Conservation (phyloP, 176 grass and related monocot genomes). For the Otatea glauca region DNA sequence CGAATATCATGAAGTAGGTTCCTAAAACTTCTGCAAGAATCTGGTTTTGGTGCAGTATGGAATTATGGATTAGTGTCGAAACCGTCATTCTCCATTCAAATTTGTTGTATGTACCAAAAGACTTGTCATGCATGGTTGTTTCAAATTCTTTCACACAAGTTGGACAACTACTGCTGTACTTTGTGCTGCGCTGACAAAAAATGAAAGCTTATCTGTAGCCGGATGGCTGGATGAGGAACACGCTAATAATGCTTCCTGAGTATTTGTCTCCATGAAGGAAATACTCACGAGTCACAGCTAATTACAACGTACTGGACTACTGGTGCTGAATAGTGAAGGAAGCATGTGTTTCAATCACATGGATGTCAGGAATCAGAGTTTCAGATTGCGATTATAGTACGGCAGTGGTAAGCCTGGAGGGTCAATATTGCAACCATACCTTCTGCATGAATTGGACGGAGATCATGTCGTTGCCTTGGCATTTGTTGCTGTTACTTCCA, state of each 20-base stretch:
- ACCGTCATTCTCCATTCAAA: neutral
- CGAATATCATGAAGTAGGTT: conserved; percentile 92
- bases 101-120: neutral
- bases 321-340: neutral
- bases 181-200: neutral
- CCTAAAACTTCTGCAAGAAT: conserved; percentile 71
- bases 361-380: neutral
- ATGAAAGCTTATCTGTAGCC: neutral
- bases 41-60: conserved; percentile 17
- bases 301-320: neutral
- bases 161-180: neutral
- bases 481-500: neutral
- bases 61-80: neutral
- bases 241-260: neutral
- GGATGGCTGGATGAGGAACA: neutral
- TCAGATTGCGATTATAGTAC: neutral
- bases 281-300: neutral
- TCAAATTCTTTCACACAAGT: neutral
- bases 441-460: conserved; percentile 57
- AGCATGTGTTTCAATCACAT: neutral
- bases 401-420: neutral
- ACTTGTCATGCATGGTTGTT: too few relatives aligned
- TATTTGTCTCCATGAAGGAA: neutral
- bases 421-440: neutral
- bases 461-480: conserved; percentile 34